Evolutionary conservation across 495 filamentous ascomycete genomes (phyloP), one percentile per base, ranked within the genome.

Genomic region (Aspergillus ostianus): DNA sequence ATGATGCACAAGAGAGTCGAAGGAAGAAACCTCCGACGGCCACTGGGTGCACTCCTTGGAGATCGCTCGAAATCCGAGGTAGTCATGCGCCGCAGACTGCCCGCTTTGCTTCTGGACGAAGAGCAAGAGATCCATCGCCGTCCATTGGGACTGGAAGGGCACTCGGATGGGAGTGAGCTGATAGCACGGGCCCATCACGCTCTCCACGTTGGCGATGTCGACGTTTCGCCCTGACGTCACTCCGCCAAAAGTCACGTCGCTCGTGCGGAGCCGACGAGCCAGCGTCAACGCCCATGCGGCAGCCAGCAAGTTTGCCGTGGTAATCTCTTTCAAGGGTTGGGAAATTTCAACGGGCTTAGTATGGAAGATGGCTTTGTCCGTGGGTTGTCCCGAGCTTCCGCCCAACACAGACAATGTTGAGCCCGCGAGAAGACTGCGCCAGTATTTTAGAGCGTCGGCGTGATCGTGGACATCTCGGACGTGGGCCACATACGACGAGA

Each of bases 271-370:
- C 8, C 75, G 78, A 9, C 80, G 81, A 13, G 85, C 80, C 5
- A 90, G 76, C 2, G 81, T 67, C 0, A 87, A 49, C 0, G 86
- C 83, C 87, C 87, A 90, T 0, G 85, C 83, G 0, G 85, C 84
- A 0, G 82, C 85, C 5, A 83, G 82, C 0, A 87, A 63, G 12
- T 75, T 83, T 6, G 82, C 83, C 0, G 81, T 75, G 0, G 87
- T 90, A 27, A 84, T 77, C 51, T 82, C 79, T 46, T 46, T 66
- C 69, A 2, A 72, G 61, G 0, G 77, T 73, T 2, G 55, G 15
- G 77, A 74, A 30, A 80, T 76, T n/a, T 74, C 65, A 19, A 75
- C 67, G 2, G 60, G 12, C 47, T 82, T 74, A 6, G 76, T 72
- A 46, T 67, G 69, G 62, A 77, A 77, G 10, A 68, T 62, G 0